These are phyloP conservation scores for Geranium incanum DNA, from an alignment of 441 rosid genomes.

Conservation along the genomic window DNA sequence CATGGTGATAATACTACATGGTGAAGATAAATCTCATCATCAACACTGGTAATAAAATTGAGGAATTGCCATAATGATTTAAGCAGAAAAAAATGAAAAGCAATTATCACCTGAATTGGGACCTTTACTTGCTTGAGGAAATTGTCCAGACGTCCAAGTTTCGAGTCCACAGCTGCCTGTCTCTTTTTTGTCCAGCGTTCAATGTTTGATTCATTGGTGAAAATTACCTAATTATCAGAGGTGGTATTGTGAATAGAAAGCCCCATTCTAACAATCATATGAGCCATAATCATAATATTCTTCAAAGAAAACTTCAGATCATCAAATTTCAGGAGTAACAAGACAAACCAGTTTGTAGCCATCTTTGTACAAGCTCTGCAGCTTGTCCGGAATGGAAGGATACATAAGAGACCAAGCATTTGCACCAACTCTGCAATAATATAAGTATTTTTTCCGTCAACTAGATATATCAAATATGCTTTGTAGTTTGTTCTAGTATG, in stretches of 20 bases:
- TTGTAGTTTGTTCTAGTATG: neutral
- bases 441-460: slow-evolving; percentile 5
- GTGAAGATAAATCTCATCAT: neutral
- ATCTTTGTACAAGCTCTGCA: slow-evolving; percentile 55
- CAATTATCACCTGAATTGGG: slow-evolving; percentile 64
- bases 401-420: slow-evolving; percentile 88
- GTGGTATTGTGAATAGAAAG: neutral
- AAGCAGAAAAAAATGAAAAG: neutral
- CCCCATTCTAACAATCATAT: neutral
- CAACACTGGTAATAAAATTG: neutral
- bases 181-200: slow-evolving; percentile 94
- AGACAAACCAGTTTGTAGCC: slow-evolving; percentile 80
- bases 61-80: neutral
- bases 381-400: slow-evolving; percentile 73
- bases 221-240: slow-evolving; percentile 54
- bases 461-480: slow-evolving; percentile 2
- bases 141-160: slow-evolving; percentile 72
- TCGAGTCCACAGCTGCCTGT: slow-evolving; percentile 83
- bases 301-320: slow-evolving; percentile 6
- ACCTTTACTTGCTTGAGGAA: slow-evolving; percentile 63
- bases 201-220: slow-evolving; percentile 90
- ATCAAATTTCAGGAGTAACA: slow-evolving; percentile 10
- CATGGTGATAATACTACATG: neutral
- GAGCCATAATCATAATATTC: slow-evolving; percentile 8
- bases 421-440: slow-evolving; percentile 62